Evolutionary conservation across 495 filamentous ascomycete genomes (phyloP).

Genomic region (Bathelium albidoporum): DNA sequence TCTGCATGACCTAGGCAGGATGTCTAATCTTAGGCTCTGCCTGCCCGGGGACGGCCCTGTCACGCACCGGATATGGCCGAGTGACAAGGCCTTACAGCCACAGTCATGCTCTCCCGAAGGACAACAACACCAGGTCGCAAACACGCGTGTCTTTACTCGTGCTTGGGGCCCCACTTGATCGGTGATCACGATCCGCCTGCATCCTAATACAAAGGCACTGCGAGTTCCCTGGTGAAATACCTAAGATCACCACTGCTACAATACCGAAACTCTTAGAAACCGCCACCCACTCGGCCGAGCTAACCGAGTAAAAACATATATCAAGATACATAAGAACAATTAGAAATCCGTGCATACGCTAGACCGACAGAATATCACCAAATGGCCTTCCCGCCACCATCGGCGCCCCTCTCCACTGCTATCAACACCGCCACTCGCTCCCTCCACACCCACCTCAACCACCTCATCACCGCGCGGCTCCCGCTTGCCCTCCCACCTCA

Average conservation of each 20-base stretch:
- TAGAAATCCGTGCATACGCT: too few species aligned
- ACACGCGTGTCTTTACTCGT: background rate
- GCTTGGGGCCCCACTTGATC: background rate
- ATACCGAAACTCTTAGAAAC: too few species aligned
- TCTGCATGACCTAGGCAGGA: background rate
- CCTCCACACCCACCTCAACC: conserved; percentile 38
- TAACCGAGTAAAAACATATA: too few species aligned
- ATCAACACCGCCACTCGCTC: conserved; percentile 27
- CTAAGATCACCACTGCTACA: background rate
- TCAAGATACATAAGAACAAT: too few species aligned
- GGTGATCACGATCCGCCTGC: background rate
- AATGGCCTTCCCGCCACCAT: too few species aligned
- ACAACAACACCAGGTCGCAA: background rate
- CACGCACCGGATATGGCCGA: background rate
- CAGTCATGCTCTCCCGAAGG: background rate
- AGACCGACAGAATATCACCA: too few species aligned
- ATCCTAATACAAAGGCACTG: background rate
- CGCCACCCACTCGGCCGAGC: too few species aligned
- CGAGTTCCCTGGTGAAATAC: background rate
- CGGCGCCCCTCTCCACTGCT: conserved; percentile 10
- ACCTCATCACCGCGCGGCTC: conserved; percentile 36
- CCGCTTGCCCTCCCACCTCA: conserved; percentile 38
- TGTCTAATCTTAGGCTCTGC: background rate
- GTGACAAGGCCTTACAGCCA: background rate
- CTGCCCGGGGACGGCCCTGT: background rate